phyloP scores from a whole-genome alignment of 2,329 filamentous ascomycete genomes.

The Penicillium verrucosum region DNA sequence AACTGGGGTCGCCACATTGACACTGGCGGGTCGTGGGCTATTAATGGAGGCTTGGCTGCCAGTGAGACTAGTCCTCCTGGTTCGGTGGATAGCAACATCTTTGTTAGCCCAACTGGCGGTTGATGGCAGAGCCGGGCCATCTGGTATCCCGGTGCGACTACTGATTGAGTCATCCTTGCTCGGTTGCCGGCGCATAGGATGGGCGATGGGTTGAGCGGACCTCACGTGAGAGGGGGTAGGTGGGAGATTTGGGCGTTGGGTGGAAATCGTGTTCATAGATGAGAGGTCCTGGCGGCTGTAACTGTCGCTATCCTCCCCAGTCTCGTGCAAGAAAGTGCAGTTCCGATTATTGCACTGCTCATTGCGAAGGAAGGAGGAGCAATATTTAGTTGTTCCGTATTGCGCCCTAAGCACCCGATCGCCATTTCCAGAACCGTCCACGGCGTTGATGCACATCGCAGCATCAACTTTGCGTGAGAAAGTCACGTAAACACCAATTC shows the following conservation, averaged over 20 bases:
- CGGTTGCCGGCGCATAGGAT: constrained; percentile 68
- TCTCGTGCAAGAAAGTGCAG: constrained; percentile 97
- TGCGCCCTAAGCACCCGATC: constrained; percentile 74
- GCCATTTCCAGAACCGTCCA: constrained; percentile 88
- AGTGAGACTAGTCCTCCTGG: constrained; percentile 68
- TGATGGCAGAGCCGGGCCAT: constrained; percentile 85
- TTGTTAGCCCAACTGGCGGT: constrained; percentile 88
- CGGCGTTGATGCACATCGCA: constrained; percentile 80
- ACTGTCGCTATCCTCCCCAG: constrained; percentile 96
- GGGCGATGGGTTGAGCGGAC: constrained; percentile 51
- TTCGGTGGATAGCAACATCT: constrained; percentile 63
- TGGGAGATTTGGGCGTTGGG: constrained; percentile 66
- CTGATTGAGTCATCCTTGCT: constrained; percentile 68
- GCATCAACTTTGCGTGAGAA: constrained; percentile 91
- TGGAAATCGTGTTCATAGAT: constrained; percentile 86
- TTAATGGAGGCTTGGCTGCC: constrained; percentile 71
- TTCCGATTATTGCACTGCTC: constrained; percentile 93
- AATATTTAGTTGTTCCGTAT: constrained; percentile 95
- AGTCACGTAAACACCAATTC: constrained; percentile 96
- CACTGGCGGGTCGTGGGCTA: constrained; percentile 65
- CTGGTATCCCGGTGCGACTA: constrained; percentile 59
- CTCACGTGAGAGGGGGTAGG: constrained; percentile 46
- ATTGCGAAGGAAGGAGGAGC: constrained; percentile 90
- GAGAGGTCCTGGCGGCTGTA: constrained; percentile 93
- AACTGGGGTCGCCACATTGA: constrained; percentile 39